Percentiles rank a stretch among this genome's conserved stretches.
Conservation (phyloP, 805 yeast genomes). For the Wickerhamiella occidentalis region DNA sequence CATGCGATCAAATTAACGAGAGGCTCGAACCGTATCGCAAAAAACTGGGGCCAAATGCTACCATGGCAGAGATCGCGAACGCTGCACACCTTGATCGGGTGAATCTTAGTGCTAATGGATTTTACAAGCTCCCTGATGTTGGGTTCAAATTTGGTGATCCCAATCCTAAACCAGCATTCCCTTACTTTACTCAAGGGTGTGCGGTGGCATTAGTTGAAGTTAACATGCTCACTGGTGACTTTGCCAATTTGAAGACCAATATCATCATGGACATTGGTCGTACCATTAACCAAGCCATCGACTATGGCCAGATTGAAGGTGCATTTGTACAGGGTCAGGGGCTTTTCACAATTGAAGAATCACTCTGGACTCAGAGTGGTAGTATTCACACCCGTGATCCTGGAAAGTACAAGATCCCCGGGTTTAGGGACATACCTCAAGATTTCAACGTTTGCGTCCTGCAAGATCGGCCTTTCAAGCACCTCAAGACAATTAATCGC, state of each 20-base stretch:
- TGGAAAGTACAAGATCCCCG: slow-evolving; percentile 40
- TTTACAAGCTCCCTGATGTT: slow-evolving; percentile 39
- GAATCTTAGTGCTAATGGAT: slow-evolving; percentile 38
- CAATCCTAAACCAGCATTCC: slow-evolving; percentile 37
- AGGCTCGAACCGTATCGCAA: slow-evolving; percentile 33
- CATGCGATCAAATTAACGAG: slow-evolving; percentile 35
- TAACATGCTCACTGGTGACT: slow-evolving; percentile 39
- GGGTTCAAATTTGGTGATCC: slow-evolving; percentile 34
- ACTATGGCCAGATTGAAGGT: slow-evolving; percentile 41
- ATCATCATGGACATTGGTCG: slow-evolving; percentile 40
- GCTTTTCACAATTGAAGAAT: slow-evolving; percentile 38
- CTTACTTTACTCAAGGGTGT: slow-evolving; percentile 37
- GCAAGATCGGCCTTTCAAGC: slow-evolving; percentile 33
- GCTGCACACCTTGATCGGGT: slow-evolving; percentile 37
- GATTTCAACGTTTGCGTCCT: slow-evolving; percentile 35
- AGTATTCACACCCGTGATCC: slow-evolving; percentile 37
- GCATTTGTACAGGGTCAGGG: slow-evolving; percentile 42
- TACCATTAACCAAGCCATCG: slow-evolving; percentile 38
- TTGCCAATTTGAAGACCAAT: slow-evolving; percentile 34
- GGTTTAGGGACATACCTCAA: slow-evolving; percentile 39
- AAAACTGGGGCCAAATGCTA: slow-evolving; percentile 29
- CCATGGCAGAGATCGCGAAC: slow-evolving; percentile 33
- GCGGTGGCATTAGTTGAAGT: slow-evolving; percentile 36
- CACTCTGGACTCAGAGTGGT: slow-evolving; percentile 36
- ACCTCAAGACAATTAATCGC: slow-evolving; percentile 34